A percentile compares a stretch with the other conserved stretches of the same genome.
These are phyloP conservation scores for Leishmania amazonensis DNA, from an alignment of 208 protist species.

Conservation along the genomic window DNA sequence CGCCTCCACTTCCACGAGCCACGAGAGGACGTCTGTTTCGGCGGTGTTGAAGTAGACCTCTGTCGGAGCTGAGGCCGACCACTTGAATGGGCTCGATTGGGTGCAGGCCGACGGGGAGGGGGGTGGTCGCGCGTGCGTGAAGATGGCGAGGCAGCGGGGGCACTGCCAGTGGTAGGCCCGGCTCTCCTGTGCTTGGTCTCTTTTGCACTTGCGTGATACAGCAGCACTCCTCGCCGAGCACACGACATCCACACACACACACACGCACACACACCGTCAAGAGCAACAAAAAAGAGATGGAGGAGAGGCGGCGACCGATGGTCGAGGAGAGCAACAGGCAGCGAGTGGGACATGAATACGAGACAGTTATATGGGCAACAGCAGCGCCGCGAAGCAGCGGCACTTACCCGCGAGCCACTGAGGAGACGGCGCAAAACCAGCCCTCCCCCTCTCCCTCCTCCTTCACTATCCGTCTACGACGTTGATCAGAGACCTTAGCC, in stretches of 20 bases:
- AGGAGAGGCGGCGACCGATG: background rate
- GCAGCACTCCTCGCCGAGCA: background rate
- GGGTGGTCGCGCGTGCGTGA: no score
- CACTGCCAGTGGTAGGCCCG: background rate
- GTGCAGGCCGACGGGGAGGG: slow-evolving; percentile 26
- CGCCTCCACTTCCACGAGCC: slow-evolving; percentile 31
- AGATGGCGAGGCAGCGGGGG: background rate
- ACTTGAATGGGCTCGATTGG: slow-evolving; percentile 40
- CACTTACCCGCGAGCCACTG: background rate
- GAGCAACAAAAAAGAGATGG: background rate
- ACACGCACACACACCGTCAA: background rate
- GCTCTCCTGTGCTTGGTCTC: background rate
- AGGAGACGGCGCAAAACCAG: background rate
- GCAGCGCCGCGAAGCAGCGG: background rate
- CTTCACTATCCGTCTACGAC: background rate
- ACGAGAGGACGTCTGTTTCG: slow-evolving; percentile 35
- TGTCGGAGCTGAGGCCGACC: slow-evolving; percentile 30
- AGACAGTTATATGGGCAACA: background rate
- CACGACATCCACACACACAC: background rate
- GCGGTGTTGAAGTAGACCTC: slow-evolving; percentile 36
- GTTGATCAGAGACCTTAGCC: background rate
- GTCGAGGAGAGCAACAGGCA: background rate
- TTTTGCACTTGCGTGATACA: background rate
- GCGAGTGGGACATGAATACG: background rate
- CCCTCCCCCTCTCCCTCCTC: no score